Base-by-base conservation (phyloP, 2,329 filamentous ascomycete genomes). In the Alternaria triticimaculans region DNA sequence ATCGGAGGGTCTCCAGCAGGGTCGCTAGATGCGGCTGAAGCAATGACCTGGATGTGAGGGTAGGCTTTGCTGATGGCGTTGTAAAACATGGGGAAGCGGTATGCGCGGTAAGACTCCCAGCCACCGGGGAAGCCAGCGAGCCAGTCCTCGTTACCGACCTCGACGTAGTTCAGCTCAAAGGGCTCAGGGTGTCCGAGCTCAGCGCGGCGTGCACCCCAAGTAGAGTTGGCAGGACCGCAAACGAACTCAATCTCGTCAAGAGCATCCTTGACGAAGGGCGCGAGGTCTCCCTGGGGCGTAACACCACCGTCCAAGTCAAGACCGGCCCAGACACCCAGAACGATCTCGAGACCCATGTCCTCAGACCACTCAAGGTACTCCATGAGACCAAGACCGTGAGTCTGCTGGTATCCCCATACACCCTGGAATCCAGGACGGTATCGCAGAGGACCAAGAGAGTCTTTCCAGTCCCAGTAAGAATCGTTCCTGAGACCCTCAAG, bases 301-400 rank as follows among this genome's bases (percentile, higher is more conserved):
- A 77, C 66, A 46, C 69, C 73, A 9, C 83, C 82, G 4, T 84
- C 79, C 4, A 86, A 76, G 11, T 79, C 80, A 28, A 83, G 79
- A 5, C 83, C 83, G 18, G 75, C 78, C 74, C 80, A 85, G 14
- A 85, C 79, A 15, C 70, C 83, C 18, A 85, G 62, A 5, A 77
- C 72, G 21, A 76, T 81, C 55, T 83, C 79, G 51, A 84, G 75
- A 20, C 73, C 72, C 68, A 84, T 80, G 44, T 84, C 82, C 50
- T 84, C 81, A 55, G 80, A 80, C 82, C 83, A 84, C 28, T 84
- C 74, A 33, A 84, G 80, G 63, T 84, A 85, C 64, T 85, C 82
- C 55, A 84, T 73, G n/a, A 85, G 71, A 8, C 83, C 83, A 14
- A 84, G 70, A 28, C 82, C 82, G 60, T 82, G 68, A 5, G 82